These are phyloP conservation scores for Alternaria brassicae DNA, from an alignment of 2,329 filamentous ascomycete genomes.

Conservation along the genomic window DNA sequence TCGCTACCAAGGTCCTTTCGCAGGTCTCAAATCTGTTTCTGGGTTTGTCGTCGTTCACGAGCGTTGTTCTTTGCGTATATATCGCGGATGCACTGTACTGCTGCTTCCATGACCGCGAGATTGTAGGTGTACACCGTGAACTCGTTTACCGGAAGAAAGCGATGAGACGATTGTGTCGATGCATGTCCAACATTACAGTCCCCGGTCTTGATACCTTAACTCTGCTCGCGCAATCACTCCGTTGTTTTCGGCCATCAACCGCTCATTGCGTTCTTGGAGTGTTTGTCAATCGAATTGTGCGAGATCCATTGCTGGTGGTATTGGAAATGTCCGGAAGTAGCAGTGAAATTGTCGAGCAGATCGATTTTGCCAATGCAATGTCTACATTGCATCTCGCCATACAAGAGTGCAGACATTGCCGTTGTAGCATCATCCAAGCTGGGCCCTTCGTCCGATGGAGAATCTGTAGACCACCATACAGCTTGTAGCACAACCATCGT, in stretches of 20 bases:
- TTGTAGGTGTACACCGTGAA: neutral
- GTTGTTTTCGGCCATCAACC: neutral
- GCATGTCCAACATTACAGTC: neutral
- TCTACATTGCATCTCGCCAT: neutral
- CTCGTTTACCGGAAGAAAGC: neutral
- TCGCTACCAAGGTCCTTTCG: slow-evolving; percentile 34
- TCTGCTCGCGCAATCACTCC: neutral
- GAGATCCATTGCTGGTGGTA: neutral
- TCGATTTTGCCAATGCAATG: neutral
- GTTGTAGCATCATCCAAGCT: neutral
- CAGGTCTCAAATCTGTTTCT: slow-evolving; percentile 36
- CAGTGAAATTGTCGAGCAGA: neutral
- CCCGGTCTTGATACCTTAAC: neutral
- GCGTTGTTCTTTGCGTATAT: slow-evolving; percentile 30
- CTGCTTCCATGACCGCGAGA: slow-evolving; percentile 27
- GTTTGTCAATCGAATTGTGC: neutral
- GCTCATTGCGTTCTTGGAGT: neutral
- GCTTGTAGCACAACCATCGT: neutral
- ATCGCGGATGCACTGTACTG: slow-evolving; percentile 28
- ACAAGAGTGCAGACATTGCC: neutral
- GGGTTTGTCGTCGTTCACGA: slow-evolving; percentile 27
- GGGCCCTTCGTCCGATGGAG: neutral
- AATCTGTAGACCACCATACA: neutral
- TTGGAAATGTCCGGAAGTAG: neutral
- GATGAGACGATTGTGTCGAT: neutral